phyloP scores from a whole-genome alignment of 2,329 filamentous ascomycete genomes.

The Nannizzia gypsea region DNA sequence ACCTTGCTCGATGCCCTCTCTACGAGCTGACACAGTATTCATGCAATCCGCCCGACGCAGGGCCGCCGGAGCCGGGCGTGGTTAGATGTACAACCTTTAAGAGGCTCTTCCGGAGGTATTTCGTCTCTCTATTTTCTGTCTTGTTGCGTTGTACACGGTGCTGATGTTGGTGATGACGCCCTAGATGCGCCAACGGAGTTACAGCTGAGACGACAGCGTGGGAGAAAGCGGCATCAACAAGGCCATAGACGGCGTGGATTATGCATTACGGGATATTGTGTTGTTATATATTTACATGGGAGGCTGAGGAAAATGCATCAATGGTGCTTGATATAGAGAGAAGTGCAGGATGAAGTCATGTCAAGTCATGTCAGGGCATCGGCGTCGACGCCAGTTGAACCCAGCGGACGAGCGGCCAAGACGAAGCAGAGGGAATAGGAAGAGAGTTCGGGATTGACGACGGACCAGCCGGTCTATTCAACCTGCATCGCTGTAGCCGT shows the following conservation, averaged over 20 bases:
- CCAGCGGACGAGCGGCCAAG: not conserved
- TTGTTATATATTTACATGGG: not conserved
- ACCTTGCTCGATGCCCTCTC: constrained; percentile 44
- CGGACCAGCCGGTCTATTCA: not conserved
- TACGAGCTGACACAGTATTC: constrained; percentile 52
- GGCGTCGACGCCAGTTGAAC: not conserved
- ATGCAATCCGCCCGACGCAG: constrained; percentile 42
- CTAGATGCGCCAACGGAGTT: constrained; percentile 41
- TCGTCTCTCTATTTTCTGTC: constrained; percentile 13
- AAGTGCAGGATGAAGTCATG: not conserved
- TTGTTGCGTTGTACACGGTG: constrained; percentile 4
- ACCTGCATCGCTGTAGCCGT: not conserved
- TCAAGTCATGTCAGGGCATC: not conserved
- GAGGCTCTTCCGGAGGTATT: constrained; percentile 46
- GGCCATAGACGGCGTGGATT: not conserved
- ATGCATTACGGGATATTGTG: not conserved
- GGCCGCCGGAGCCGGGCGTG: constrained; percentile 31
- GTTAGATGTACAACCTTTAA: constrained; percentile 47
- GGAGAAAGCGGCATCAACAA: constrained; percentile 28
- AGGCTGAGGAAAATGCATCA: not conserved
- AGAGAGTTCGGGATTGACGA: not conserved
- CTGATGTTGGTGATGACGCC: constrained; percentile 6
- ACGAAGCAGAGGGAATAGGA: not conserved
- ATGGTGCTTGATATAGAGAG: not conserved
- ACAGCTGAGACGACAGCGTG: constrained; percentile 52